Percentiles rank a stretch among this genome's conserved stretches.
These are phyloP conservation scores for Quercus tomentella DNA, from an alignment of 331 rosid species.

Conservation along the genomic window DNA sequence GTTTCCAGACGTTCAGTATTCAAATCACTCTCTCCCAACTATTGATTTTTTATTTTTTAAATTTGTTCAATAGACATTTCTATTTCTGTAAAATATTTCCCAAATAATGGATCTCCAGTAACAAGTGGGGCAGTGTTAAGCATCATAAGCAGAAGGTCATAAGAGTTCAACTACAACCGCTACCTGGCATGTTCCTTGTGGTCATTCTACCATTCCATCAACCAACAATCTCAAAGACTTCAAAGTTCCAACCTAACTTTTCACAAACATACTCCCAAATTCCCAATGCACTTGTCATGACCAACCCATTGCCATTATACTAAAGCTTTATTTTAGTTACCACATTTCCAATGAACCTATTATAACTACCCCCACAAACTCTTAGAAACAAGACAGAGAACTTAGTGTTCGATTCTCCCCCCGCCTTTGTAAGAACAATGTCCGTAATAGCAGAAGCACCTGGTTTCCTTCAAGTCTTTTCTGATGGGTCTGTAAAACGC, in stretches of 20 bases:
- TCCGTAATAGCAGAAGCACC: conserved; percentile 56
- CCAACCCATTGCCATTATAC: conserved; percentile 20
- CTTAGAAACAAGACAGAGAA: not conserved
- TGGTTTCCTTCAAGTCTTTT: conserved; percentile 48
- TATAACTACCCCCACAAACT: not conserved
- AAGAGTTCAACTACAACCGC: conserved; percentile 43
- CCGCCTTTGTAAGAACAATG: conserved; percentile 27
- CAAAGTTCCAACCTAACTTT: not conserved
- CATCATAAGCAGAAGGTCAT: conserved; percentile 65
- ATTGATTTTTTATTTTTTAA: too few relatives aligned
- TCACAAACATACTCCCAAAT: not conserved
- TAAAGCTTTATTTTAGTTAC: not conserved
- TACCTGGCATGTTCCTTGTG: conserved; percentile 30
- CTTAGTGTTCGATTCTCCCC: too few relatives aligned
- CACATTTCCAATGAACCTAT: not conserved
- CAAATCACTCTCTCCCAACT: too few relatives aligned
- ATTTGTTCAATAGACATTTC: too few relatives aligned
- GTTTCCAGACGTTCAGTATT: too few relatives aligned
- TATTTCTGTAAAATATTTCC: too few relatives aligned
- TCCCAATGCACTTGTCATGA: conserved; percentile 22
- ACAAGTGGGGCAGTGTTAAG: not conserved
- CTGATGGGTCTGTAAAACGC: conserved; percentile 74
- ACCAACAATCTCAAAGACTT: not conserved
- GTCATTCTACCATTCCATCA: not conserved
- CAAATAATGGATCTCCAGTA: too few relatives aligned